Percentiles rank a stretch among this genome's conserved stretches.
phyloP scores from a whole-genome alignment of 1,139 yeast species.

The Geotrichum fermentans region DNA sequence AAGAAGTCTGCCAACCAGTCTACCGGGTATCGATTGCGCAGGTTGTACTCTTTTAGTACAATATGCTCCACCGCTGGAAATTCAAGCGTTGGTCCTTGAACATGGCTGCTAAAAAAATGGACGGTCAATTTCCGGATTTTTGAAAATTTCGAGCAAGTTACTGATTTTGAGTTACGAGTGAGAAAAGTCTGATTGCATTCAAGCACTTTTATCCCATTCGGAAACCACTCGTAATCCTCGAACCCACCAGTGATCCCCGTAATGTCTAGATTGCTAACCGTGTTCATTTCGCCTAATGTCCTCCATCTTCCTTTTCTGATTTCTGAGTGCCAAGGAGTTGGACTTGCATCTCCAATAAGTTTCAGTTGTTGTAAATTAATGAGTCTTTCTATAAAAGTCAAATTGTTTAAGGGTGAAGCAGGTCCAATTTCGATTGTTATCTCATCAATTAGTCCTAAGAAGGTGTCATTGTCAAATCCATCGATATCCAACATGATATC shows the following conservation, averaged over 20 bases:
- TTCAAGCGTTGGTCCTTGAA: neutral
- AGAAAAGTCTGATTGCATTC: slow-evolving; percentile 1
- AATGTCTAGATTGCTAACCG: neutral
- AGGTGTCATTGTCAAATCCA: neutral
- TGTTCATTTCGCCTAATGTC: neutral
- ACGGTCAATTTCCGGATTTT: neutral
- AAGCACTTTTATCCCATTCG: neutral
- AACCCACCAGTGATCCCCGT: neutral
- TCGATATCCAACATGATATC: neutral
- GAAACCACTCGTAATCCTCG: slow-evolving; percentile 5
- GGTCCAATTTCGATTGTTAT: slow-evolving; percentile 2
- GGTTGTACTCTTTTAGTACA: neutral
- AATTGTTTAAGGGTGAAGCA: neutral
- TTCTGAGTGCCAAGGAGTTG: slow-evolving; percentile 1
- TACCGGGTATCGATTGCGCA: neutral
- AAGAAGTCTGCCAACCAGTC: neutral
- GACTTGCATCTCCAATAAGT: neutral
- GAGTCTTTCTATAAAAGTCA: neutral
- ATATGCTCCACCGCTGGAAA: neutral
- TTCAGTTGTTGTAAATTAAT: neutral
- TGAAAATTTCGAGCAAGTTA: neutral
- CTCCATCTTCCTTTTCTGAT: neutral
- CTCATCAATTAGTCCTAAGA: neutral
- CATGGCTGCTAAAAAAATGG: neutral
- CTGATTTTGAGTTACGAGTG: neutral